Percentiles rank a stretch among this genome's conserved stretches.
Evolutionary conservation across 495 filamentous ascomycete genomes (phyloP).

Genomic region (Penicillium atrosanguineum): DNA sequence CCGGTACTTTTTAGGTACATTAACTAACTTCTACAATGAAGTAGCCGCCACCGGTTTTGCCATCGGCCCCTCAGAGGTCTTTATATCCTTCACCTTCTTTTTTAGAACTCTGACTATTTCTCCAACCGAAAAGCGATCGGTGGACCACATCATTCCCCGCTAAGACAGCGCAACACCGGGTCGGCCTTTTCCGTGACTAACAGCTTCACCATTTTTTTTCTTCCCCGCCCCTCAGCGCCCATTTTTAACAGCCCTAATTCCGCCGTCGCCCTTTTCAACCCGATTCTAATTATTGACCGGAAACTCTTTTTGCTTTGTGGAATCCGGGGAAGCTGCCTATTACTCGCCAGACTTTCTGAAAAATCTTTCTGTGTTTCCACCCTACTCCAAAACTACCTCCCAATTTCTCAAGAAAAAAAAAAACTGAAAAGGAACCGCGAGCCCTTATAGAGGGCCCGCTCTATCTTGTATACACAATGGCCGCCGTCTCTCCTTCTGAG

Average conservation of each 20-base stretch:
- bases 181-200: conserved; percentile 48
- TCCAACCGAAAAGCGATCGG: conserved; percentile 1
- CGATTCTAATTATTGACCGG: conserved; percentile 15
- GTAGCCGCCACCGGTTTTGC: conserved; percentile 14
- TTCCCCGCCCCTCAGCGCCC: conserved; percentile 25
- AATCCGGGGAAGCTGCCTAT: conserved; percentile 38
- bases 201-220: conserved; percentile 29
- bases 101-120: neutral
- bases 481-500: conserved; percentile 26
- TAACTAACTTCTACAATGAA: neutral
- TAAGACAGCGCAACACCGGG: conserved; percentile 24
- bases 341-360: conserved; percentile 17
- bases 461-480: conserved; percentile 30
- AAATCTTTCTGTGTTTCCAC: conserved; percentile 16
- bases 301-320: conserved; percentile 17
- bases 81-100: neutral
- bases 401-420: conserved; percentile 7
- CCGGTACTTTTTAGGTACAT: neutral
- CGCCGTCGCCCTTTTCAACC: neutral
- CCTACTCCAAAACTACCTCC: conserved; percentile 15
- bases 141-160: conserved; percentile 8
- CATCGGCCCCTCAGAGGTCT: conserved; percentile 3
- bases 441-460: conserved; percentile 38
- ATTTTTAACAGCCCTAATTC: conserved; percentile 11
- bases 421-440: neutral